Evolutionary conservation across 164 flowering plant species (phyloP).

Genomic region (Umbellularia californica): DNA sequence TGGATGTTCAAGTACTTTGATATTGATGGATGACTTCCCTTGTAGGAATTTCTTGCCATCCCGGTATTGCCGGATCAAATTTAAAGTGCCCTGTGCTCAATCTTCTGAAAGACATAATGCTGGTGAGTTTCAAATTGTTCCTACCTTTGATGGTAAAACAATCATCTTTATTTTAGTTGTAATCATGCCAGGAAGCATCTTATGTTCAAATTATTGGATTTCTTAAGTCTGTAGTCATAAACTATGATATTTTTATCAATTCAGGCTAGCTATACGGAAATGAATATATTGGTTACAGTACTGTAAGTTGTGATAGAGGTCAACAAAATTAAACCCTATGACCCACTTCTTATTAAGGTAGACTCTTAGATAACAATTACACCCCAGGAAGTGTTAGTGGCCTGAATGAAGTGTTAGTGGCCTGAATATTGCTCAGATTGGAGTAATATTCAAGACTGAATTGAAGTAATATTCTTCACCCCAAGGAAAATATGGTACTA

Average conservation of each 20-base stretch:
- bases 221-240: neutral
- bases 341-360: neutral
- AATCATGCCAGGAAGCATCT: neutral
- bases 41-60: constrained; percentile 37
- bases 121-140: constrained; percentile 25
- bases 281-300: neutral
- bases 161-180: neutral
- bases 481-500: too few relatives aligned
- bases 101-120: neutral
- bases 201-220: neutral
- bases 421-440: neutral
- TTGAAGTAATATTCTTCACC: too few relatives aligned
- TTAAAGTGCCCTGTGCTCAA: constrained; percentile 15
- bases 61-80: constrained; percentile 24
- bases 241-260: neutral
- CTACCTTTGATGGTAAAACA: neutral
- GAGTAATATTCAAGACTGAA: neutral
- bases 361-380: neutral
- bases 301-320: neutral
- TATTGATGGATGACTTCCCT: constrained; percentile 1
- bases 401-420: too few relatives aligned
- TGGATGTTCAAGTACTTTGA: neutral
- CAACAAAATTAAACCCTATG: neutral
- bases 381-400: too few relatives aligned
- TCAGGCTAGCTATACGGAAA: neutral